Evolutionary conservation across 1,284 basidiomycete genomes (phyloP), one percentile per base, ranked within the genome.

Genomic region (Ustilago crameri): DNA sequence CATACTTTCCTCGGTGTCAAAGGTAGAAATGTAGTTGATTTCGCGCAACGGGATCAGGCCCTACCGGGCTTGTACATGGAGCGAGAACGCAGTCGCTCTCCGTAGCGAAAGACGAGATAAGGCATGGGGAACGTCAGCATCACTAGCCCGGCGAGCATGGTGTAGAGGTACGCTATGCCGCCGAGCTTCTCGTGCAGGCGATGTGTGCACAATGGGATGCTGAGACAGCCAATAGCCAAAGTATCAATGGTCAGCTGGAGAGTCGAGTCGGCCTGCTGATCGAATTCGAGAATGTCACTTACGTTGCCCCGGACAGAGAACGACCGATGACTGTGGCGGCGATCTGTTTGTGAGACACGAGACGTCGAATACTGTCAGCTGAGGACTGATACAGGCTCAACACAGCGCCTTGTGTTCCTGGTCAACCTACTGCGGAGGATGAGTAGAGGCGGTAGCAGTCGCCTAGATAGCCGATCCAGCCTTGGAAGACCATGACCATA

Each of bases 381-480:
- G 30, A 30, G 30, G 30, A 30, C 30, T 30, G 7, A 30, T 30
- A 30, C 30, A 30, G 35, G 5, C 9, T 17, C 17, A 17, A 9
- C 14, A 37, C 9, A 7, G 35, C 8, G 35, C 17, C 14, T 7
- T 30, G 41, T 50, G 26, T 2, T 22, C 3, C 3, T 3, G 26
- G 23, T 2, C 3, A 2, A 53, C 67, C 27, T 17, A 70, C 67
- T 2, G 69, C 69, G 26, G 73, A 75, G 3, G 68, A 61, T 27
- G 69, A 56, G 45, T 67, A 67, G 9, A 56, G 51, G 1, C 63
- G 59, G 32, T 72, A 72, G 44, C 63, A 66, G 24, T 72, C 69
- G n/a, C 69, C 69, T 8, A 72, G 47, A 34, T 67, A 72, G 20
- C 64, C 54, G 12, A 67, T 59, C 69, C 69, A 72, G 43, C 69